Conservation (phyloP, 2,329 filamentous ascomycete genomes). For the Trichophaea hybrida region DNA sequence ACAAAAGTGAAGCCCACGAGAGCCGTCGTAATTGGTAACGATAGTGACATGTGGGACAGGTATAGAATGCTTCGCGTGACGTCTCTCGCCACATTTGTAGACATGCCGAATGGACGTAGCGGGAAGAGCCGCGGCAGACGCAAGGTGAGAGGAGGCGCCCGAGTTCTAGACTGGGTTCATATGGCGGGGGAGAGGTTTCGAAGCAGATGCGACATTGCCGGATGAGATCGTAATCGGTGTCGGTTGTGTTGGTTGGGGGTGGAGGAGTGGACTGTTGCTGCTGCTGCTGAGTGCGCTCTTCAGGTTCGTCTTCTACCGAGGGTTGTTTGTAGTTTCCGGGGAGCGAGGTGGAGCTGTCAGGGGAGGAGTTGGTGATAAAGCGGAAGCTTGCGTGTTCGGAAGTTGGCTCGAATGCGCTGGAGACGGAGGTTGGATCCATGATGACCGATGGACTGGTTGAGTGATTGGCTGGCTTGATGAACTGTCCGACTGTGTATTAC, state of each 20-base stretch:
- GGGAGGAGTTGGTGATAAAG: neutral
- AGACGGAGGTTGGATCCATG: neutral
- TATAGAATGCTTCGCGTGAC: constrained; percentile 64
- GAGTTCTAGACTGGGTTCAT: constrained; percentile 48
- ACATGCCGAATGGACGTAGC: constrained; percentile 88
- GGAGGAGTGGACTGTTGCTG: neutral
- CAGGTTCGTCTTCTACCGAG: constrained; percentile 1
- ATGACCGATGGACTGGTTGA: neutral
- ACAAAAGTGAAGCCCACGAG: constrained; percentile 50
- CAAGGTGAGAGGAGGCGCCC: constrained; percentile 78
- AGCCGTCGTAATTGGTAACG: constrained; percentile 65
- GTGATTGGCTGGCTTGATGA: too few relatives aligned
- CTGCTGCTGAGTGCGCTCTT: neutral
- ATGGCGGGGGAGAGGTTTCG: constrained; percentile 41
- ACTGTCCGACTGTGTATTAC: too few relatives aligned
- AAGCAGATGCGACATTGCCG: constrained; percentile 82
- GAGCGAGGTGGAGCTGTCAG: neutral
- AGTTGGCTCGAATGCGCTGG: neutral
- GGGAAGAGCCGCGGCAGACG: constrained; percentile 81
- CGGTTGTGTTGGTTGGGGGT: constrained; percentile 19
- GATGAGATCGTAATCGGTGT: constrained; percentile 46
- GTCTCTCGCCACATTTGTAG: constrained; percentile 68
- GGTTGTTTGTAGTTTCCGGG: neutral
- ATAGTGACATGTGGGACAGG: constrained; percentile 79
- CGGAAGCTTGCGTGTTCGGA: neutral